These are phyloP conservation scores for Fomitopsis serialis DNA, from an alignment of 768 basidiomycete genomes.

Conservation along the genomic window DNA sequence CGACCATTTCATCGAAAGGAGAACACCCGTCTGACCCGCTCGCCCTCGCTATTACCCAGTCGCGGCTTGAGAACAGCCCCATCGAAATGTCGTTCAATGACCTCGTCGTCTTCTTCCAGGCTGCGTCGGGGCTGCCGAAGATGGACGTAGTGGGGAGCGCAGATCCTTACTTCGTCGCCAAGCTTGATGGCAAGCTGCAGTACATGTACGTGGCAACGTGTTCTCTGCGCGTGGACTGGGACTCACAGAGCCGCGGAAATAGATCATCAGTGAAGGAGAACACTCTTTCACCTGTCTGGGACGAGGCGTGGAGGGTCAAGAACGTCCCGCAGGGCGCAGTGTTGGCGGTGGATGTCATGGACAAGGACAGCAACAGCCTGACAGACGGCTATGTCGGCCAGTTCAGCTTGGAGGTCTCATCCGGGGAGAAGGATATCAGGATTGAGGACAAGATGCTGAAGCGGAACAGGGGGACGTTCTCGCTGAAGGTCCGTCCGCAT, in stretches of 20 bases:
- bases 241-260: neutral
- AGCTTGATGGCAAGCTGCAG: conserved; percentile 55
- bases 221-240: neutral
- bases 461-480: conserved; percentile 54
- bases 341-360: conserved; percentile 55
- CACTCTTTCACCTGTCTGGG: conserved; percentile 65
- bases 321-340: conserved; percentile 65
- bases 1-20: conserved; percentile 1
- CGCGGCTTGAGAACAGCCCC: neutral
- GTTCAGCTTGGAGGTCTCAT: conserved; percentile 45
- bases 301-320: conserved; percentile 67
- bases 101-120: conserved; percentile 63
- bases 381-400: conserved; percentile 64
- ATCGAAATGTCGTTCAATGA: conserved; percentile 38
- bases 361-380: conserved; percentile 57
- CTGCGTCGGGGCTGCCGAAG: conserved; percentile 62
- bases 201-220: conserved; percentile 48
- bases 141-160: conserved; percentile 60
- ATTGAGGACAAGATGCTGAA: conserved; percentile 50
- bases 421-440: conserved; percentile 60
- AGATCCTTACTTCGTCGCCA: conserved; percentile 72
- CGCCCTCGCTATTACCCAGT: conserved; percentile 2
- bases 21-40: conserved; percentile 5
- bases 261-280: conserved; percentile 63
- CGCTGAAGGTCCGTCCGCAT: conserved; percentile 49